A percentile compares a stretch with the other conserved stretches of the same genome.
These are phyloP conservation scores for Pouteria glomerata DNA, from an alignment of 148 eudicot genomes.

Conservation along the genomic window DNA sequence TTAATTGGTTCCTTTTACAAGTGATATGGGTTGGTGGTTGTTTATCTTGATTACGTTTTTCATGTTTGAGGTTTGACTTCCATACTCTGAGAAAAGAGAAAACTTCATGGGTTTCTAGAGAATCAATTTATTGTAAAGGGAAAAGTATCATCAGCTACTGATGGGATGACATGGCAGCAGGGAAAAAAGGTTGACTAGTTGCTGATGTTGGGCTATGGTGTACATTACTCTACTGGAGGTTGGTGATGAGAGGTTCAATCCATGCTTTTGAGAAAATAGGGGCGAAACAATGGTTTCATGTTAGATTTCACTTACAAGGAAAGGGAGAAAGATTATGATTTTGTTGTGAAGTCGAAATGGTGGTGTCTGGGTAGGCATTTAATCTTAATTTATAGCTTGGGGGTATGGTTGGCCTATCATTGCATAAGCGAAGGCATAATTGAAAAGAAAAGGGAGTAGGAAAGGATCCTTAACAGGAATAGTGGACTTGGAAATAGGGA, in stretches of 20 bases:
- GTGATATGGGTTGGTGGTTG: not conserved
- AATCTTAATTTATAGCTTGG: not conserved
- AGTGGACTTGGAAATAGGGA: no score
- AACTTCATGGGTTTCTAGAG: not conserved
- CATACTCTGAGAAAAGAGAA: not conserved
- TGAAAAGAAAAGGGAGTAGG: not conserved
- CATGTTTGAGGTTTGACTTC: not conserved
- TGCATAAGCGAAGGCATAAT: not conserved
- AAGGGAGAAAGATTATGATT: no score
- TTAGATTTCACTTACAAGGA: no score
- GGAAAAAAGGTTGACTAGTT: not conserved
- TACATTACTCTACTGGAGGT: not conserved
- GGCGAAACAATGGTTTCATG: no score
- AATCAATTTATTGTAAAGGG: not conserved
- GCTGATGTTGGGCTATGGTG: not conserved
- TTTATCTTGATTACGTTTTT: not conserved
- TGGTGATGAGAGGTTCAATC: not conserved
- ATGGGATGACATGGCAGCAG: slow-evolving; percentile 2
- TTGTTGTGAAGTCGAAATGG: not conserved
- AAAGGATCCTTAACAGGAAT: no score
- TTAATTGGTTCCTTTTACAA: not conserved
- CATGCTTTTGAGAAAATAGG: no score
- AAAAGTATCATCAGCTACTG: not conserved
- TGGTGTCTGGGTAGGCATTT: not conserved
- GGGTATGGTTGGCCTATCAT: not conserved